Conservation (phyloP, 2,329 filamentous ascomycete genomes). For the Monilinia fructigena region DNA sequence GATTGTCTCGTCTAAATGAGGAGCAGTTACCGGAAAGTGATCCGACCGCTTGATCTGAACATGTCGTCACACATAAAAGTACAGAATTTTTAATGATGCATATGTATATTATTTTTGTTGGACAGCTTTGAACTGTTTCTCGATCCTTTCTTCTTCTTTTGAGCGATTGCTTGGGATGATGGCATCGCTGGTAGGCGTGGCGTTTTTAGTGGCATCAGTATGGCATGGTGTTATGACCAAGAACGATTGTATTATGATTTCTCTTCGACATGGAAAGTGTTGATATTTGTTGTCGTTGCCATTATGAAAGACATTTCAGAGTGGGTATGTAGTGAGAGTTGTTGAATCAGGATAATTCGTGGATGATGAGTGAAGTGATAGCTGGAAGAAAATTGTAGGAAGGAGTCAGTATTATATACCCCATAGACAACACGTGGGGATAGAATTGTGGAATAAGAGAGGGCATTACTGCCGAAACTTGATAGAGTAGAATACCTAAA, state of each 20-base stretch:
- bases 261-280: not conserved
- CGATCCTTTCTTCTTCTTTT: not conserved
- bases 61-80: not conserved
- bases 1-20: constrained; percentile 23
- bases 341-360: not conserved
- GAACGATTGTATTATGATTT: constrained; percentile 5
- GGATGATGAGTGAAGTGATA: not conserved
- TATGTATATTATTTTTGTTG: not conserved
- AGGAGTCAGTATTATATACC: not conserved
- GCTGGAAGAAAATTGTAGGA: not conserved
- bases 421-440: not conserved
- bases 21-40: constrained; percentile 37
- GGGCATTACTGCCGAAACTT: not conserved
- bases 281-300: not conserved
- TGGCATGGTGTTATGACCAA: not conserved
- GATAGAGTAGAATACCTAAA: constrained; percentile 12
- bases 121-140: not conserved
- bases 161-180: constrained; percentile 5
- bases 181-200: constrained; percentile 10
- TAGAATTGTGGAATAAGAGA: not conserved
- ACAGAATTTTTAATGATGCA: not conserved
- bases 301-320: not conserved
- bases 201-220: constrained; percentile 11
- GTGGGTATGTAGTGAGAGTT: not conserved
- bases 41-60: constrained; percentile 37